These are phyloP conservation scores for Penicillium sp. DNA, from an alignment of 2,329 filamentous ascomycete genomes.

Conservation along the genomic window DNA sequence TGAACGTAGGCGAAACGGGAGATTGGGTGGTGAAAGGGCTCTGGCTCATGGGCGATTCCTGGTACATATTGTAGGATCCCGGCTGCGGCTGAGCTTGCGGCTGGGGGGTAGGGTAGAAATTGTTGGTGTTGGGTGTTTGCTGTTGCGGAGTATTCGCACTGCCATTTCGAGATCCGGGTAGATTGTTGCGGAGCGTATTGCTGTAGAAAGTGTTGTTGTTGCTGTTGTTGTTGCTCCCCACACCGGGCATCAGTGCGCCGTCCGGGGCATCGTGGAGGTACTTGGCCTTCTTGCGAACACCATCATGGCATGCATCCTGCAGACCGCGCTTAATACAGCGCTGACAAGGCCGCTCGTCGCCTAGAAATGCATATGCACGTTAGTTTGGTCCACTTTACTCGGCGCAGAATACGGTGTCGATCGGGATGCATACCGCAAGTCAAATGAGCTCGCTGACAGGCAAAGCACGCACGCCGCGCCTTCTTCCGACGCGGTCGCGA, in stretches of 20 bases:
- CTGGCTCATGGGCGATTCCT: constrained; percentile 46
- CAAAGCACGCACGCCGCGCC: constrained; percentile 90
- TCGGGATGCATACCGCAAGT: constrained; percentile 80
- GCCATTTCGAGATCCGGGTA: constrained; percentile 35
- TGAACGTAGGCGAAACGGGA: constrained; percentile 71
- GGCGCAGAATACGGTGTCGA: background rate
- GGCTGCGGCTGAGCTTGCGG: constrained; percentile 26
- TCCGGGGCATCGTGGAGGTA: constrained; percentile 95
- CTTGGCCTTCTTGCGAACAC: constrained; percentile 97
- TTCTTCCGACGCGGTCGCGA: constrained; percentile 89
- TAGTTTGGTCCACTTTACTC: background rate
- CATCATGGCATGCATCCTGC: constrained; percentile 89
- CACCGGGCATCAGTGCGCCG: constrained; percentile 82
- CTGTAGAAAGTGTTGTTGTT: constrained; percentile 6
- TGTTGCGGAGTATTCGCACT: constrained; percentile 27
- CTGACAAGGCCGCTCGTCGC: constrained; percentile 90
- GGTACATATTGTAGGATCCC: constrained; percentile 47
- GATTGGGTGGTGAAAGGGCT: constrained; percentile 63
- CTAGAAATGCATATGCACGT: constrained; percentile 48
- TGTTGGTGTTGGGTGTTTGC: constrained; percentile 26
- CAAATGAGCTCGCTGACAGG: constrained; percentile 93
- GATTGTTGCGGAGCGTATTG: constrained; percentile 29
- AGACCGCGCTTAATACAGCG: constrained; percentile 92
- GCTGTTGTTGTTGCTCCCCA: constrained; percentile 60
- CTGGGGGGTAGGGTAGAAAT: constrained; percentile 36